These are phyloP conservation scores for Sicyos baderoa DNA, from an alignment of 306 rosid genomes.

Conservation along the genomic window DNA sequence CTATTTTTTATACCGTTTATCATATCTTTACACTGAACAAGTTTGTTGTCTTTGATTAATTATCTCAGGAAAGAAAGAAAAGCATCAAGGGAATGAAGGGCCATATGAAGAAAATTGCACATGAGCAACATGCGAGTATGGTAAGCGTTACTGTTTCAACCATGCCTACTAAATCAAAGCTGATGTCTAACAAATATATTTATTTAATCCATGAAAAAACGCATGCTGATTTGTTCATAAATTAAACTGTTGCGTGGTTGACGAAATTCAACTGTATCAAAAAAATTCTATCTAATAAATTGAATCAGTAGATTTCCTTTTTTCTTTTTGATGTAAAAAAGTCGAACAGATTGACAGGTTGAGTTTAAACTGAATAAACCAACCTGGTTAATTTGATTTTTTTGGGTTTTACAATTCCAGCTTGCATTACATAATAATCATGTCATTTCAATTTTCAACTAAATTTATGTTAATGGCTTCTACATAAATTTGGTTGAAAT, in stretches of 20 bases:
- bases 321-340: background rate
- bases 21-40: background rate
- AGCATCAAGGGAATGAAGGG: slow-evolving; percentile 88
- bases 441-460: too few species aligned
- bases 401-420: background rate
- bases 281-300: background rate
- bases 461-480: too few species aligned
- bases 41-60: slow-evolving; percentile 16
- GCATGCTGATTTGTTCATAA: background rate
- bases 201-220: background rate
- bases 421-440: background rate
- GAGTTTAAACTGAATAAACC: background rate
- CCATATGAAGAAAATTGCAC: slow-evolving; percentile 52
- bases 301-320: background rate
- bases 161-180: background rate
- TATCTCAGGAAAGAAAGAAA: slow-evolving; percentile 84
- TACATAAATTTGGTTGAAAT: background rate
- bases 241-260: background rate
- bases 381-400: background rate
- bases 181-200: background rate
- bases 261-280: background rate
- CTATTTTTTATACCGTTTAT: background rate
- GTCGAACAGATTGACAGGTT: background rate
- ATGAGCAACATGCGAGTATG: slow-evolving; percentile 69
- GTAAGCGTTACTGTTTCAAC: slow-evolving; percentile 36